A percentile compares a stretch with the other conserved stretches of the same genome.
Conservation (phyloP, 306 rosid genomes). For the Erythrophleum fordii region DNA sequence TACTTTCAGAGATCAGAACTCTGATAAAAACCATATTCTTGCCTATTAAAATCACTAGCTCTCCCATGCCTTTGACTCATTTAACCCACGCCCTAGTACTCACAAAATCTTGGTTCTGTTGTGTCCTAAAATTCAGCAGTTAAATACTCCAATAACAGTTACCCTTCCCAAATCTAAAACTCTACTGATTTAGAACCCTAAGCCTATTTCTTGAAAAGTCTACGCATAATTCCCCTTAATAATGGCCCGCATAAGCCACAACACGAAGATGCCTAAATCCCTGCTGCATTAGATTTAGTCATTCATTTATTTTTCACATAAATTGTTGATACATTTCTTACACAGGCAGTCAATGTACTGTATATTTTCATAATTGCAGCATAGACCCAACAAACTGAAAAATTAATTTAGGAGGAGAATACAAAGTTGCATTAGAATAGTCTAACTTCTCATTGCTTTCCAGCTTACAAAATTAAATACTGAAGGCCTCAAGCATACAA, state of each 20-base stretch:
- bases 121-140: background rate
- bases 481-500: background rate
- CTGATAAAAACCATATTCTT: background rate
- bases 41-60: background rate
- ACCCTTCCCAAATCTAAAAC: background rate
- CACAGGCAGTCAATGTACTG: background rate
- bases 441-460: background rate
- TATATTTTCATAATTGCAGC: background rate
- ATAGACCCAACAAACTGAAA: background rate
- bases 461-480: background rate
- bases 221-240: background rate
- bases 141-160: background rate
- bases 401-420: background rate
- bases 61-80: background rate
- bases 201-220: background rate
- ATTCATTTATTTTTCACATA: background rate
- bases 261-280: background rate
- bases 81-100: background rate
- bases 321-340: background rate
- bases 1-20: background rate
- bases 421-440: conserved; percentile 1
- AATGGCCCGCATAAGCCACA: background rate
- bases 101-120: background rate
- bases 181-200: background rate
- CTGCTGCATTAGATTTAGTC: background rate